Conservation (phyloP, 208 protist species). For the Acanthamoeba quina region DNA sequence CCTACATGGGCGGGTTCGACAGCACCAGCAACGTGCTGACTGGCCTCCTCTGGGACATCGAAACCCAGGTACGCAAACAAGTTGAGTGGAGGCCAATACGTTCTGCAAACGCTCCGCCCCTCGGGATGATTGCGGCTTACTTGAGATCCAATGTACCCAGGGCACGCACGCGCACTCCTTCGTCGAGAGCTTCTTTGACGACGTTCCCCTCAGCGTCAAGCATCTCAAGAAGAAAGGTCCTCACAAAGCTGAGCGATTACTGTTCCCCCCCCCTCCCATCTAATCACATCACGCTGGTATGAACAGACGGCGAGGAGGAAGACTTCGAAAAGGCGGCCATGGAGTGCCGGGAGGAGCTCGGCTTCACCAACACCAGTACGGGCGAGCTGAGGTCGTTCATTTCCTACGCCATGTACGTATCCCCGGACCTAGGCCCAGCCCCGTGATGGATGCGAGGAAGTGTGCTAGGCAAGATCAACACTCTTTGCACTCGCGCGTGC, state of each 20-base stretch:
- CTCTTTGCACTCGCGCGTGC: not conserved
- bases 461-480: not conserved
- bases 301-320: not conserved
- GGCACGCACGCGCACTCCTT: conserved; percentile 61
- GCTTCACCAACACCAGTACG: conserved; percentile 60
- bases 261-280: not conserved
- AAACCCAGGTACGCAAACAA: not conserved
- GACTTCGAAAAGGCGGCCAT: conserved; percentile 45
- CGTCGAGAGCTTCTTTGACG: conserved; percentile 55
- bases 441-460: not conserved
- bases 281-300: not conserved
- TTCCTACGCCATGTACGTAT: conserved; percentile 44
- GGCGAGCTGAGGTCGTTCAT: conserved; percentile 50
- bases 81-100: not conserved
- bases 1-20: conserved; percentile 93
- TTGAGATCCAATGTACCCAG: not conserved
- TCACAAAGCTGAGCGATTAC: too few species aligned
- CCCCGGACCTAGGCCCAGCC: too few species aligned
- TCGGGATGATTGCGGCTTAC: not conserved
- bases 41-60: conserved; percentile 85
- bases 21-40: conserved; percentile 93
- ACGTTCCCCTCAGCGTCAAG: not conserved
- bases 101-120: not conserved
- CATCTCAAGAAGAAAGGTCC: conserved; percentile 7
- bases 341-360: conserved; percentile 49